These are phyloP conservation scores for Candolleomyces efflorescens DNA, from an alignment of 768 basidiomycete species.

Conservation along the genomic window DNA sequence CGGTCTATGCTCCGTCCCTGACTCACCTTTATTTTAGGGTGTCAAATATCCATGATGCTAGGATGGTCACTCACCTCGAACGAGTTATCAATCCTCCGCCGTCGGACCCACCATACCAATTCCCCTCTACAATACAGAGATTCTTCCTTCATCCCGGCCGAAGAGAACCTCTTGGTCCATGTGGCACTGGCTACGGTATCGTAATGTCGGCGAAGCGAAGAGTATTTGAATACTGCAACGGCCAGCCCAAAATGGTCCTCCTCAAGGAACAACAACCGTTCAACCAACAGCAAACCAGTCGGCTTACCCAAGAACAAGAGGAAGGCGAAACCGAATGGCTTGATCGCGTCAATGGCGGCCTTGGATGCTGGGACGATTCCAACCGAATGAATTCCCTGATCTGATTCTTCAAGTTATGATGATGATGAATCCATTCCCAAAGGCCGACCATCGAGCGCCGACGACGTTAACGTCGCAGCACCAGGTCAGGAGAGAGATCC, in stretches of 20 bases:
- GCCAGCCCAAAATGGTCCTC: slow-evolving; percentile 6
- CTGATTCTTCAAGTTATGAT: not conserved
- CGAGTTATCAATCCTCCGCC: slow-evolving; percentile 6
- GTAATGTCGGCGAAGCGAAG: not conserved
- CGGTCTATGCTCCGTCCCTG: slow-evolving; percentile 9
- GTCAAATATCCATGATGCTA: not conserved
- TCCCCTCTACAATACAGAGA: slow-evolving; percentile 8
- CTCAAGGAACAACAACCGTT: slow-evolving; percentile 5
- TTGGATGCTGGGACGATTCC: slow-evolving; percentile 10
- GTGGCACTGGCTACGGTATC: slow-evolving; percentile 5
- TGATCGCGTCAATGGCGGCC: slow-evolving; percentile 9
- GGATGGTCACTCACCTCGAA: slow-evolving; percentile 4
- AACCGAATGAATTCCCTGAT: not conserved
- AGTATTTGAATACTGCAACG: slow-evolving; percentile 2
- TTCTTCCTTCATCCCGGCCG: slow-evolving; percentile 12
- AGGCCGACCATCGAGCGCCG: no score
- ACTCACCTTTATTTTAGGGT: slow-evolving; percentile 10
- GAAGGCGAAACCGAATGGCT: slow-evolving; percentile 12
- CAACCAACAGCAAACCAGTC: not conserved
- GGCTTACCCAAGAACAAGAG: not conserved
- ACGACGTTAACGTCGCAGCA: no score
- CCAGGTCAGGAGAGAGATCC: no score
- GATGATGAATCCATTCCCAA: not conserved
- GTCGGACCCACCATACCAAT: not conserved
- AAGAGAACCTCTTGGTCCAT: not conserved